Evolutionary conservation across 148 eudicot species (phyloP), one percentile per base, ranked within the genome.

Genomic region (Camellia sinensis): DNA sequence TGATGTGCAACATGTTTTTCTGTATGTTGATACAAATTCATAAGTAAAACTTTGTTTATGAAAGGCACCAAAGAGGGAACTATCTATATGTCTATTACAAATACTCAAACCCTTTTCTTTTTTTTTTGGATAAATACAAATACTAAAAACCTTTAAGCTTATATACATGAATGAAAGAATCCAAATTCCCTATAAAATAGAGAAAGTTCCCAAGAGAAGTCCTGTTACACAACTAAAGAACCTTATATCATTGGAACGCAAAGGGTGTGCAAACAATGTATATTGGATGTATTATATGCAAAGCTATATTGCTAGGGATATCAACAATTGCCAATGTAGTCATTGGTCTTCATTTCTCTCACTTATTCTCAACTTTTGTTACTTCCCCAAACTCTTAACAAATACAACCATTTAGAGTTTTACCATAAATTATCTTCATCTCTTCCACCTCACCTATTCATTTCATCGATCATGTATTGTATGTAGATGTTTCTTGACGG

Each of bases 391-490:
- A 17, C 64, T n/a, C 64, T 2, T 60, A 60, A 60, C 64, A 60
- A 60, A 15, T 60, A 15, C 21, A 60, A 60, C 21, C 17, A 29
- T 13, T 70, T 8, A 70, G 19, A 70, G 54, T 7, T 65, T 14
- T 44, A n/a, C 60, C 80, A 65, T 29, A 67, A 11, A 50, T 41
- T 73, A 73, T 50, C 41, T 46, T 8, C 80, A 66, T 19, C 40
- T 37, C 53, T 29, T 62, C 41, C 53, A 77, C 80, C 40, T 22
- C 19, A 22, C 14, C 45, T 65, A 43, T 63, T 65, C 62, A 66
- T 44, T 75, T 76, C 71, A 77, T 77, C 22, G 44, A 53, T 77
- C 69, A 45, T 72, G 19, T 63, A 65, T n/a, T 66, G 4, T 41
- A 53, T 29, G 18, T 21, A 62, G 44, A 65, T 19, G 22, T 13